Percentiles rank a stretch among this genome's conserved stretches.
phyloP scores from a whole-genome alignment of 768 basidiomycete genomes.

The Tricholoma flavovirens region DNA sequence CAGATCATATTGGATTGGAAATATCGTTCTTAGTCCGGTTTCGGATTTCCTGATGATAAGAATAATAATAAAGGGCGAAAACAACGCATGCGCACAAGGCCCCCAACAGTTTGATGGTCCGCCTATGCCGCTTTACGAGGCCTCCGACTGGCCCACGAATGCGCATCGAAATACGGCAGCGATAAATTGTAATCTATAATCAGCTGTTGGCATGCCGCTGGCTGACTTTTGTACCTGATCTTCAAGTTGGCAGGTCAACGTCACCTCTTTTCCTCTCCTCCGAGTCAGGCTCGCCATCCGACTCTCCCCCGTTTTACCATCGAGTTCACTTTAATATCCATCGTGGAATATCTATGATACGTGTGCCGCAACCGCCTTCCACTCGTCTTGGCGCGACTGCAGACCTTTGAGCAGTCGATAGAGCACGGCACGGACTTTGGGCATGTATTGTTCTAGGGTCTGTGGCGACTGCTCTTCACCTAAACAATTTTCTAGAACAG shows the following conservation, averaged over 20 bases:
- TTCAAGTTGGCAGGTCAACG: background rate
- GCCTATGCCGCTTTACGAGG: background rate
- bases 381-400: slow-evolving; percentile 62
- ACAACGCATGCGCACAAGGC: too few relatives aligned
- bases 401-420: slow-evolving; percentile 80
- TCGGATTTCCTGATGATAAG: too few relatives aligned
- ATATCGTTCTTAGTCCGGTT: too few relatives aligned
- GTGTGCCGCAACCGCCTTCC: slow-evolving; percentile 22
- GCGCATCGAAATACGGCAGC: background rate
- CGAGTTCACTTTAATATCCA: background rate
- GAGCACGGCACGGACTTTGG: slow-evolving; percentile 76
- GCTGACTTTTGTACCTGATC: background rate
- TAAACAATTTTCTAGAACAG: slow-evolving; percentile 55
- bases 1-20: too few relatives aligned
- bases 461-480: slow-evolving; percentile 77
- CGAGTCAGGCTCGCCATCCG: too few relatives aligned
- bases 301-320: background rate
- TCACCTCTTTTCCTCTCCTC: background rate
- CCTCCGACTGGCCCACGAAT: background rate
- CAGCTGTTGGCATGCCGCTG: background rate
- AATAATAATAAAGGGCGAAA: background rate
- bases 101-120: background rate
- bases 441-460: slow-evolving; percentile 72
- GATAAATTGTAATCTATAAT: background rate
- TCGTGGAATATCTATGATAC: background rate